Evolutionary conservation across 108 stramenopile species (phyloP), one percentile per base, ranked within the genome.

Genomic region (Nannochloropsis gaditana): DNA sequence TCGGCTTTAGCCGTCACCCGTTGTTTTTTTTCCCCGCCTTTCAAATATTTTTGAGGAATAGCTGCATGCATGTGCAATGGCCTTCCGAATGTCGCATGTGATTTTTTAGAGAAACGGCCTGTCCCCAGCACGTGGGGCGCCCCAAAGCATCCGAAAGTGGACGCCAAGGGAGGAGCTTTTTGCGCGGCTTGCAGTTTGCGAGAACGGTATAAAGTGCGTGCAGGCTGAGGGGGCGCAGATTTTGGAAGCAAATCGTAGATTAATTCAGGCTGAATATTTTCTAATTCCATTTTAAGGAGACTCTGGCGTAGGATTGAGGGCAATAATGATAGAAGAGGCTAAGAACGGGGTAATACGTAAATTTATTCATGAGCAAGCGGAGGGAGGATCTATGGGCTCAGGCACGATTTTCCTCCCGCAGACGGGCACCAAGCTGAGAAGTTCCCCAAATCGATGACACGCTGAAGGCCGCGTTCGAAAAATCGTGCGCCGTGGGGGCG

Each of bases 161-260:
- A 73, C 59, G 59, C 59, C 19, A 6, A n/a, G 15, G 59, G 59
- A n/a, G 59, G 59, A n/a, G n/a, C 4, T n/a, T 73, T 73, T n/a
- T n/a, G 59, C 19, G 59, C 59, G 59, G 59, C 59, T 73, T 73
- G 59, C 59, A 73, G n/a, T 73, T 73, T 73, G 59, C 4, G 59
- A n/a, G 59, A 73, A n/a, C 59, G 59, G 59, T 73, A 73, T 15
- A 73, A n/a, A 2, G 59, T 73, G 59, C 59, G 59, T 15, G 59
- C n/a, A n/a, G 59, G 59, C n/a, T 15, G 59, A n/a, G n/a, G 15
- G n/a, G 59, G 59, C 59, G 6, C 59, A 73, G 59, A 2, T n/a
- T 73, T 73, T 4, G 59, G 59, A 73, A 73, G 59, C n/a, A 73
- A 8, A 6, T 15, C 2, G 59, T 73, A 73, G 59, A 73, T 73